Evolutionary conservation across 805 yeast species (phyloP).

Genomic region (Ogataea neopini): DNA sequence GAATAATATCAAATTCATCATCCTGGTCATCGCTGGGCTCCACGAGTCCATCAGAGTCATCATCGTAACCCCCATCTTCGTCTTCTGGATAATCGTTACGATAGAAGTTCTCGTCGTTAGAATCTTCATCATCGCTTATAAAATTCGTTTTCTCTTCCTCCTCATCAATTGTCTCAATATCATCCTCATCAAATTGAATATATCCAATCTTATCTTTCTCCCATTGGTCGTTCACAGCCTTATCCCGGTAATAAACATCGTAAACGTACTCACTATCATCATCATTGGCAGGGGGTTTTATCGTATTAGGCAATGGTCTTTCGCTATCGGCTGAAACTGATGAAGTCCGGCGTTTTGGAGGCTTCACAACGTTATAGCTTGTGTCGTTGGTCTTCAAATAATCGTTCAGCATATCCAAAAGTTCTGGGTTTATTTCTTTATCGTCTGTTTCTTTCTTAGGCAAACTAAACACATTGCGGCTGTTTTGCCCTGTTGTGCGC

Average conservation of each 20-base stretch:
- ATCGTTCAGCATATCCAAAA: constrained; percentile 73
- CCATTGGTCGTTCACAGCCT: constrained; percentile 46
- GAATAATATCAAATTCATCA: constrained; percentile 37
- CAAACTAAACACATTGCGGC: constrained; percentile 27
- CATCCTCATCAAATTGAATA: constrained; percentile 57
- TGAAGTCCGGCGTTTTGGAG: constrained; percentile 34
- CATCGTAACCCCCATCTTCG: constrained; percentile 63
- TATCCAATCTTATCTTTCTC: constrained; percentile 48
- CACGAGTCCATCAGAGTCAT: constrained; percentile 26
- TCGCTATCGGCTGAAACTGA: constrained; percentile 23
- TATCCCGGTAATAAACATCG: constrained; percentile 78
- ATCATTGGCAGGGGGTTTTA: background rate
- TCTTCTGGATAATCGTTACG: constrained; percentile 95
- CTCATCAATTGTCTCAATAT: constrained; percentile 36
- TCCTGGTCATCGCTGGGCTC: constrained; percentile 42
- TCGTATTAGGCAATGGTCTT: constrained; percentile 19
- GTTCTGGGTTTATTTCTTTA: constrained; percentile 53
- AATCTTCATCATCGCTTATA: constrained; percentile 72
- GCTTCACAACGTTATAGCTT: constrained; percentile 20
- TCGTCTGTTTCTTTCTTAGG: constrained; percentile 20
- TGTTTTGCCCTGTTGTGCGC: constrained; percentile 11
- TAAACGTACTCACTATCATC: constrained; percentile 71
- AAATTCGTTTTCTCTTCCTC: constrained; percentile 36
- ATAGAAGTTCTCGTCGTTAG: constrained; percentile 90
- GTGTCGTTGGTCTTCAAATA: constrained; percentile 46